Evolutionary conservation across 2,329 filamentous ascomycete species (phyloP).

Genomic region (Fusarium kyushuense): DNA sequence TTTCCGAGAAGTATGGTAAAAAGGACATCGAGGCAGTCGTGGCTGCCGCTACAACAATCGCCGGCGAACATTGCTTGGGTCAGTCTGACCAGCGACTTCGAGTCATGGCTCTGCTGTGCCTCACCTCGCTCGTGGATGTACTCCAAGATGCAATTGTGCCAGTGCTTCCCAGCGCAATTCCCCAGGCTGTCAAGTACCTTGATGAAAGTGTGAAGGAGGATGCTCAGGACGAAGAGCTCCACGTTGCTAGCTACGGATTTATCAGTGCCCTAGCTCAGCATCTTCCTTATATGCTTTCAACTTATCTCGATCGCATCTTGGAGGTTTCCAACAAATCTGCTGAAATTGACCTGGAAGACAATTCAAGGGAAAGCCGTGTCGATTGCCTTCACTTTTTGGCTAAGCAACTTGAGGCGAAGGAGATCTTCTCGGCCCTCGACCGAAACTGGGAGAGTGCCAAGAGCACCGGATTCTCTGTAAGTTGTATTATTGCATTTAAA

Average conservation of each 20-base stretch:
- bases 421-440: slow-evolving; percentile 79
- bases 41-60: slow-evolving; percentile 80
- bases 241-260: slow-evolving; percentile 85
- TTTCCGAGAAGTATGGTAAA: slow-evolving; percentile 94
- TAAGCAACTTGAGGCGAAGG: slow-evolving; percentile 80
- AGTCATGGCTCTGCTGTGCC: slow-evolving; percentile 86
- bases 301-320: slow-evolving; percentile 79
- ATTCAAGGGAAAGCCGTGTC: slow-evolving; percentile 72
- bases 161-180: slow-evolving; percentile 80
- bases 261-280: slow-evolving; percentile 83
- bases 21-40: slow-evolving; percentile 84
- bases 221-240: slow-evolving; percentile 71
- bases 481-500: slow-evolving; percentile 47
- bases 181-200: slow-evolving; percentile 78
- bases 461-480: slow-evolving; percentile 70
- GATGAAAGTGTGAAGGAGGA: slow-evolving; percentile 68
- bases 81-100: slow-evolving; percentile 78
- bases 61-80: slow-evolving; percentile 80
- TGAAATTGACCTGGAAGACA: slow-evolving; percentile 68
- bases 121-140: slow-evolving; percentile 90
- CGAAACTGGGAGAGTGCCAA: slow-evolving; percentile 78
- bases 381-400: slow-evolving; percentile 81
- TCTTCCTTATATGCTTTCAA: slow-evolving; percentile 89
- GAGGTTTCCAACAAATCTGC: slow-evolving; percentile 79
- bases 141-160: slow-evolving; percentile 88